phyloP scores from a whole-genome alignment of 495 filamentous ascomycete species.

The Echria macrotheca region DNA sequence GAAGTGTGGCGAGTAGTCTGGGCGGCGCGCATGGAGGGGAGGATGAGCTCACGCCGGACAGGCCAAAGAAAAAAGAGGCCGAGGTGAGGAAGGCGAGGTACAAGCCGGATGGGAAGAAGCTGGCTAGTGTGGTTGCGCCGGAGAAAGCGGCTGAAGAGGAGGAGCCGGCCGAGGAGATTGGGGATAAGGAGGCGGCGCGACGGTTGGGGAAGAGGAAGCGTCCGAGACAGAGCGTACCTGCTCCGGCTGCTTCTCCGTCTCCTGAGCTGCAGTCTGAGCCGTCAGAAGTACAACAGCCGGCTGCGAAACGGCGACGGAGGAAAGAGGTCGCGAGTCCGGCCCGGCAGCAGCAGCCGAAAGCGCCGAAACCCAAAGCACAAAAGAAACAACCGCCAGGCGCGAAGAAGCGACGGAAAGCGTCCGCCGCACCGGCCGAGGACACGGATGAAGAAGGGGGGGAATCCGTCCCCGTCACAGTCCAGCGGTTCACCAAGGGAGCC shows the following conservation, averaged over 20 bases:
- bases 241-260: slow-evolving; percentile 21
- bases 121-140: neutral
- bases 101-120: slow-evolving; percentile 15
- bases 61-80: slow-evolving; percentile 4
- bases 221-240: slow-evolving; percentile 26
- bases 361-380: slow-evolving; percentile 12
- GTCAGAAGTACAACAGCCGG: slow-evolving; percentile 18
- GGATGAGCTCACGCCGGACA: slow-evolving; percentile 7
- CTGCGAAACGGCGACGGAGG: slow-evolving; percentile 31
- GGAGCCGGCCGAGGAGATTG: slow-evolving; percentile 20
- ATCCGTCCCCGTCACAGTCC: slow-evolving; percentile 40
- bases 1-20: neutral
- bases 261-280: slow-evolving; percentile 24
- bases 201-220: slow-evolving; percentile 34
- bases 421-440: slow-evolving; percentile 9
- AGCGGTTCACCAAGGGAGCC: slow-evolving; percentile 37
- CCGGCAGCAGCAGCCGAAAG: slow-evolving; percentile 31
- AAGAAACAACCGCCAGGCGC: neutral
- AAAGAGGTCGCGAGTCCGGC: slow-evolving; percentile 27
- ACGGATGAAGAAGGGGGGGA: slow-evolving; percentile 17
- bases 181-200: slow-evolving; percentile 30
- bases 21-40: neutral
- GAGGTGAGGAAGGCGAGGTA: slow-evolving; percentile 17
- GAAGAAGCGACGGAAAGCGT: slow-evolving; percentile 12
- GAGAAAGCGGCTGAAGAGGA: slow-evolving; percentile 15